Conservation (phyloP, 2,329 filamentous ascomycete species). For the Fusarium domesticum region DNA sequence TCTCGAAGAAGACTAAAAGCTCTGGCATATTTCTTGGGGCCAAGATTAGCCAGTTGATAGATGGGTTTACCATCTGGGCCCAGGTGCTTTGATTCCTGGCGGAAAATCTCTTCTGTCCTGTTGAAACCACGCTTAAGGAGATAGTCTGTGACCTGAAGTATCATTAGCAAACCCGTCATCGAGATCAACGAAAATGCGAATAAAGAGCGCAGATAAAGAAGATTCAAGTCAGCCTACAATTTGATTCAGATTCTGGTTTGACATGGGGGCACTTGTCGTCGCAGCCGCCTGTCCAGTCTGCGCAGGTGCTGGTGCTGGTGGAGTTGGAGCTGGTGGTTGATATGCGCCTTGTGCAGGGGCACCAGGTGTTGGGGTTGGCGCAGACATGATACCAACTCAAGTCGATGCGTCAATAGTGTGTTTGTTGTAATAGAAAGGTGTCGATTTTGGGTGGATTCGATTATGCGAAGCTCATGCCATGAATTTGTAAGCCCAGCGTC, state of each 20-base stretch:
- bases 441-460: too few species aligned
- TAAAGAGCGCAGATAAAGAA: slow-evolving; percentile 7
- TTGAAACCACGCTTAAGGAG: slow-evolving; percentile 93
- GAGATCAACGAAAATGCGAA: background rate
- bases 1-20: slow-evolving; percentile 70
- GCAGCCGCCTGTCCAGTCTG: slow-evolving; percentile 33
- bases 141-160: slow-evolving; percentile 76
- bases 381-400: slow-evolving; percentile 32
- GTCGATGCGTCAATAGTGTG: background rate
- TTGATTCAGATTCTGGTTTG: slow-evolving; percentile 88
- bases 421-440: background rate
- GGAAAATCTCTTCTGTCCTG: slow-evolving; percentile 85
- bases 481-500: too few species aligned
- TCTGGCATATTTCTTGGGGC: slow-evolving; percentile 73
- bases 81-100: slow-evolving; percentile 82
- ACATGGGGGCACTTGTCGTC: slow-evolving; percentile 49
- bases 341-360: slow-evolving; percentile 32
- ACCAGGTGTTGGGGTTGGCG: slow-evolving; percentile 31
- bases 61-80: slow-evolving; percentile 78
- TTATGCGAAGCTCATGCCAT: too few species aligned
- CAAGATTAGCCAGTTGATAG: slow-evolving; percentile 63
- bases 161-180: background rate
- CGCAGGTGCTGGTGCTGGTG: slow-evolving; percentile 31
- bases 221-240: slow-evolving; percentile 66
- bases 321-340: slow-evolving; percentile 33